Base-by-base conservation (phyloP, 805 yeast species). In the Yarrowia osloensis region DNA sequence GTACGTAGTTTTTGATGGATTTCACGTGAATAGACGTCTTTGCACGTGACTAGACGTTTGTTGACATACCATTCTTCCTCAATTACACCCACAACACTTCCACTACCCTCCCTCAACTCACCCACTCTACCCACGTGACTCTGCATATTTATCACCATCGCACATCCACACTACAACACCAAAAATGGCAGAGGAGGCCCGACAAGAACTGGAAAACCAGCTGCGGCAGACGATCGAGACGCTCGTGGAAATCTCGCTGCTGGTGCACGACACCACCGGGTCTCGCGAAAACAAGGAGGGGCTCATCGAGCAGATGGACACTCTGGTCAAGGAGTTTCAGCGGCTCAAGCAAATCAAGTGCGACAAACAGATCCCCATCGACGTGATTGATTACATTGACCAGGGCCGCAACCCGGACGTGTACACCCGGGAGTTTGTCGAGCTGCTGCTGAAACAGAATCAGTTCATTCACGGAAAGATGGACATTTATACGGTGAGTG, bases 351-450 rank as follows among this genome's bases (percentile, higher is more conserved):
- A 78, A 9, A 77, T 49, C 54, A 49, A 57, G 29, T 49, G 37
- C 28, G 61, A 61, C 22, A 39, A 65, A 26, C 55, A 47, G 31
- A 68, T 76, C 3, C 97, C 97, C 0, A 76, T 89, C 42, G 97
- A 93, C 73, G 93, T 93, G n/a, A 80, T 92, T 15, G 88, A 89
- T 70, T 95, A 95, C 74, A 91, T 95, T 42, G 98, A 95, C 74
- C 96, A 91, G 73, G 99, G 99, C 1, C 82, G 99, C 71, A 95
- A 95, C 74, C 98, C 99, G 0, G 98, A 95, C 74, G 92, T 95
- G 44, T 95, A 95, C 77, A 92, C 98, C 0, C 84, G 99, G 75
- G 99, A 95, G 78, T 95, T 95, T 78, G 91, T 94, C 17, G 99
- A 95, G 75, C 90, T 94, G 39, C 89, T 95, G n/a, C 87, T 92